Base-by-base conservation (phyloP, 768 basidiomycete genomes). In the Lactarius pseudohatsudake region DNA sequence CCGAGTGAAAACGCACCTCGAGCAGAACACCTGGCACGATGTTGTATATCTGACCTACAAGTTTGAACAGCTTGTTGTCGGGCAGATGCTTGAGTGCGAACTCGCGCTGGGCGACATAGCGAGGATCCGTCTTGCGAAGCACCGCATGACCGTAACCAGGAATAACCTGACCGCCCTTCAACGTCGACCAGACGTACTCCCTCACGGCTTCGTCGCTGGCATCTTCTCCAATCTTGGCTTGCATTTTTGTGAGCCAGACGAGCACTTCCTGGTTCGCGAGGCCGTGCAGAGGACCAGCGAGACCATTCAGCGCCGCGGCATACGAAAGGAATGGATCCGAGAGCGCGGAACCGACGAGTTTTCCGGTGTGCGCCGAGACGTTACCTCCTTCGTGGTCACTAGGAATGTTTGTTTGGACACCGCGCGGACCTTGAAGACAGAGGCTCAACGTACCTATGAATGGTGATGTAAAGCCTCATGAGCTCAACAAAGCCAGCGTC, bases 381-480 rank as follows among this genome's bases (percentile, higher is more conserved):
- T 98, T 98, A 55, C 96, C 96, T 76, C 96, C 96, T 79, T 98
- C 96, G 79, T 98, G 96, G 75, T 98, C 96, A 76, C 90, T 90
- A 26, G 28, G 30, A 54, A 15, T 65, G 59, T 60, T 47, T 16
- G 22, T 5, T 53, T 41, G 11, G 54, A 8, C 4, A 34, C 32
- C 4, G 58, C 61, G 34, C 22, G 11, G 28, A 22, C 59, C 18
- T 43, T 8, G 34, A 41, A 28, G 28, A 53, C 36, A 53, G 18
- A 26, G 2, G 13, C 22, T n/a, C 2, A 43, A 59, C 70, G 56
- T 58, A 87, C 85, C 89, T 95, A 85, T 98, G 96, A 74, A 98
- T 96, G 72, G 95, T 96, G 79, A 98, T 87, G 82, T 98, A 98
- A 58, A 98, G 85, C 69, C 96, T 86, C 78, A 98, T 86, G 63